Percentiles rank a stretch among this genome's conserved stretches.
Evolutionary conservation across 2,329 filamentous ascomycete species (phyloP).

Genomic region (Alternaria consortialis): DNA sequence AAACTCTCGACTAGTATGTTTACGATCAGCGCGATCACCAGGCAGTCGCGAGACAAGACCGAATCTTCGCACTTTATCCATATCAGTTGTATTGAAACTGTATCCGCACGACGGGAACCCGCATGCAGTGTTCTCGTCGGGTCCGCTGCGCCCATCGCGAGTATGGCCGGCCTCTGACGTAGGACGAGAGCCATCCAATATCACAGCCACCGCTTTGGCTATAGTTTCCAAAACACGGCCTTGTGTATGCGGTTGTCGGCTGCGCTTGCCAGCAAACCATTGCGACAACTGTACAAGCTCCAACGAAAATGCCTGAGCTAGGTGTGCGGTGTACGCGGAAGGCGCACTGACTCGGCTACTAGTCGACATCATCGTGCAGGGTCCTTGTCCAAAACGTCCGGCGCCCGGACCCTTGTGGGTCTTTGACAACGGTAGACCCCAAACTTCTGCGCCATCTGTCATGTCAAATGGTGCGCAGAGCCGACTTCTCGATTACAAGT

Average conservation of each 20-base stretch:
- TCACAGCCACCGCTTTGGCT: conserved; percentile 10
- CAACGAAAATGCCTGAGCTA: not conserved
- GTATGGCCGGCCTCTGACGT: conserved; percentile 34
- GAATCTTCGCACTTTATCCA: conserved; percentile 13
- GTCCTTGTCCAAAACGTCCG: conserved; percentile 13
- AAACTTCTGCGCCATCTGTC: conserved; percentile 27
- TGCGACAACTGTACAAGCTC: not conserved
- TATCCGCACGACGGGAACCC: conserved; percentile 19
- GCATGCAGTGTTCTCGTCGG: conserved; percentile 1
- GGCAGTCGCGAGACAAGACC: conserved; percentile 12
- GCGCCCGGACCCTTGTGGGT: conserved; percentile 23
- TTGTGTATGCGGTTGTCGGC: conserved; percentile 4
- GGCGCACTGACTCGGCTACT: conserved; percentile 11
- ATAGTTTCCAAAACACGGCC: conserved; percentile 7
- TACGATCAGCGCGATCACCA: conserved; percentile 31
- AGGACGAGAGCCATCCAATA: conserved; percentile 18
- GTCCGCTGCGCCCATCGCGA: conserved; percentile 8
- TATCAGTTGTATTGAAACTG: conserved; percentile 25
- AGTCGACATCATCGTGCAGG: conserved; percentile 34
- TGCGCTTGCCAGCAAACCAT: conserved; percentile 15
- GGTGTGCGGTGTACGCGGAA: conserved; percentile 11
- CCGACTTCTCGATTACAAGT: conserved; percentile 11
- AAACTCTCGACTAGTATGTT: conserved; percentile 20
- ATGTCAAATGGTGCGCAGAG: conserved; percentile 26
- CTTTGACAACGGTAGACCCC: conserved; percentile 20